Base-by-base conservation (phyloP, 192 early-diverging fungal species). In the Linnemannia exigua region DNA sequence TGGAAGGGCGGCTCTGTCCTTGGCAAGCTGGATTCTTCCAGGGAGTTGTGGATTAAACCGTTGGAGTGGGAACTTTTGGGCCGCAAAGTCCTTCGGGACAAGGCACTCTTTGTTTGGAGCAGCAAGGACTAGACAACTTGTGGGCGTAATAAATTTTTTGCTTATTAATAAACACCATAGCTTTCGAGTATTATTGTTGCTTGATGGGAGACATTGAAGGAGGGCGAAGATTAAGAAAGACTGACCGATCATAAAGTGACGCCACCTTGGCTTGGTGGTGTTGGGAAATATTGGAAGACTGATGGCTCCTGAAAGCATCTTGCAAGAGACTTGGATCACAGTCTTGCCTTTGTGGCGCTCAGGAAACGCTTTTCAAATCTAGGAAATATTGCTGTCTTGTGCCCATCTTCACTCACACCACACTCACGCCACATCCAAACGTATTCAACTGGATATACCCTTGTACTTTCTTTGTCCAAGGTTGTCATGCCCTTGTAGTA, bases 1-100 rank as follows among this genome's bases (percentile, higher is more conserved):
- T 98, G 97, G 97, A 98, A 97, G 81, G 97, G 97, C 22, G 96
- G 90, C 1, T 92, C 94, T 4, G 95, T 98, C 17, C 86, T 97
- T 75, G 90, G 92, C 67, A 92, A 95, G 66, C 88, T 97, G 37
- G 97, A 98, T 25, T 92, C 90, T 67, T 91, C 94, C 5, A 92
- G 90, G 54, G 96, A 98, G 25, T 87, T 96, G 90, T 98, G 96
- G 96, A 90, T 98, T 33, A 90, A 92, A 1, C 61, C 72, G 17
- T 70, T 81, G 16, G 96, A 97, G 75, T 98, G 97, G 96, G 79
- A 90, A 1, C 89, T 94, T 76, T 88, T 93, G 86, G 95, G 95
- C 1, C 88, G 92, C 54, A 91, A 91, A 46, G 88, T 90, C 31
- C 87, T 96, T 6, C 86, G 91, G 36, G 93, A 96, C 74, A 90